A percentile compares a stretch with the other conserved stretches of the same genome.
phyloP scores from a whole-genome alignment of 2,329 filamentous ascomycete species.

The Stemphylium beticola region DNA sequence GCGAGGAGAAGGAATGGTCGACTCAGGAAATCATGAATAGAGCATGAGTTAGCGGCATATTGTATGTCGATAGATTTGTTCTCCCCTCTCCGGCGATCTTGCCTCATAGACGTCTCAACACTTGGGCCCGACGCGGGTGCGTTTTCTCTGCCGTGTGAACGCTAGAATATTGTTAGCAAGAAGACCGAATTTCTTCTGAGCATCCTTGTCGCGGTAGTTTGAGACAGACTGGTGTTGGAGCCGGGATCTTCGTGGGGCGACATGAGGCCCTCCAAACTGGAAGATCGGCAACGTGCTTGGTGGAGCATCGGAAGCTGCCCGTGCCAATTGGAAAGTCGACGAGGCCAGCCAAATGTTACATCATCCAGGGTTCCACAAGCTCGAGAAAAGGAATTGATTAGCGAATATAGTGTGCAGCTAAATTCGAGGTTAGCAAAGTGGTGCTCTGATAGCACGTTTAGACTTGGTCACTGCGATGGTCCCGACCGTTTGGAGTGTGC shows the following conservation, averaged over 20 bases:
- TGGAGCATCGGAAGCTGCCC: not conserved
- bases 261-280: not conserved
- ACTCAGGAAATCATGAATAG: not conserved
- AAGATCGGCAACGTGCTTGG: constrained; percentile 19
- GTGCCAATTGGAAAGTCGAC: not conserved
- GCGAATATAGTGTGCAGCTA: not conserved
- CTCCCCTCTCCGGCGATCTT: constrained; percentile 13
- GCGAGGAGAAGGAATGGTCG: constrained; percentile 1
- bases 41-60: constrained; percentile 11
- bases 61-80: constrained; percentile 11
- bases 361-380: not conserved
- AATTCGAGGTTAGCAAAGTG: not conserved
- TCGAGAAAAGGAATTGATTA: not conserved
- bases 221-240: constrained; percentile 9
- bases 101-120: constrained; percentile 17
- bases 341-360: not conserved
- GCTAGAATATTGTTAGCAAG: constrained; percentile 19
- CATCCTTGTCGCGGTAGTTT: constrained; percentile 15
- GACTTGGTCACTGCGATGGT: not conserved
- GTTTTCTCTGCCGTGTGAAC: constrained; percentile 3
- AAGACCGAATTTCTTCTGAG: constrained; percentile 10
- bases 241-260: constrained; percentile 17
- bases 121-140: constrained; percentile 6
- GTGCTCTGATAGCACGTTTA: not conserved
- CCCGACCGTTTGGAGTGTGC: constrained; percentile 1